Conservation (phyloP, 2,329 filamentous ascomycete genomes). For the Taxawa tesnikishii region DNA sequence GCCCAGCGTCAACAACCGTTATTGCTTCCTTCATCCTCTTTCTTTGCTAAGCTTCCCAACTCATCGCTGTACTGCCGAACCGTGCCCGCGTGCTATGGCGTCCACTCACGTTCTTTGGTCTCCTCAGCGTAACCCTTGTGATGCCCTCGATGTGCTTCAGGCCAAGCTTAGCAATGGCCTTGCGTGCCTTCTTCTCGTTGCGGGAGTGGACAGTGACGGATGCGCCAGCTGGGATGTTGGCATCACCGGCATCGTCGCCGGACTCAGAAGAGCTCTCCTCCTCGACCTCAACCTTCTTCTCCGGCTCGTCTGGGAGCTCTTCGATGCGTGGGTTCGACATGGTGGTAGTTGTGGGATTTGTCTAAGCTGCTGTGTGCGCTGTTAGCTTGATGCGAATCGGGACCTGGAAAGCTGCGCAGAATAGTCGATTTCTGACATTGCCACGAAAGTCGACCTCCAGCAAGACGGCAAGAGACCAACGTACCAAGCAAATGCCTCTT, state of each 20-base stretch:
- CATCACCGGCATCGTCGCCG: conserved; percentile 54
- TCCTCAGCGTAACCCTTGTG: conserved; percentile 91
- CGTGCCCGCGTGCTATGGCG: too few species aligned
- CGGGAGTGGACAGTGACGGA: conserved; percentile 89
- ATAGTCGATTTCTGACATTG: too few species aligned
- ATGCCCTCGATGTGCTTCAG: conserved; percentile 94
- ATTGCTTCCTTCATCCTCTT: conserved; percentile 1
- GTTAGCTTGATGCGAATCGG: too few species aligned
- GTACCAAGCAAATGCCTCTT: not conserved
- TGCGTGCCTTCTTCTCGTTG: conserved; percentile 99
- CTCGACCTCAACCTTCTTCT: conserved; percentile 63
- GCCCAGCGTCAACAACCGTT: conserved; percentile 5
- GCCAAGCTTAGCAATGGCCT: conserved; percentile 97
- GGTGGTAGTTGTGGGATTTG: conserved; percentile 30
- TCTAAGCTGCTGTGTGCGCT: not conserved
- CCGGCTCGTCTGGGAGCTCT: conserved; percentile 83
- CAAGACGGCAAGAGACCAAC: too few species aligned
- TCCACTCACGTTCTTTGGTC: conserved; percentile 91
- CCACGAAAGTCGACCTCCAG: too few species aligned
- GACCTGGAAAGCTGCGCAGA: too few species aligned
- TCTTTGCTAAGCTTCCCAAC: not conserved
- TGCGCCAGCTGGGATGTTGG: conserved; percentile 68
- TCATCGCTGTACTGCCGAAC: too few species aligned
- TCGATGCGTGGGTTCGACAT: conserved; percentile 98
- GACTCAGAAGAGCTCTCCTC: conserved; percentile 65